Percentiles rank a stretch among this genome's conserved stretches.
Conservation (phyloP, 31 red algal genomes). For the Odonthalia washingtoniensis region DNA sequence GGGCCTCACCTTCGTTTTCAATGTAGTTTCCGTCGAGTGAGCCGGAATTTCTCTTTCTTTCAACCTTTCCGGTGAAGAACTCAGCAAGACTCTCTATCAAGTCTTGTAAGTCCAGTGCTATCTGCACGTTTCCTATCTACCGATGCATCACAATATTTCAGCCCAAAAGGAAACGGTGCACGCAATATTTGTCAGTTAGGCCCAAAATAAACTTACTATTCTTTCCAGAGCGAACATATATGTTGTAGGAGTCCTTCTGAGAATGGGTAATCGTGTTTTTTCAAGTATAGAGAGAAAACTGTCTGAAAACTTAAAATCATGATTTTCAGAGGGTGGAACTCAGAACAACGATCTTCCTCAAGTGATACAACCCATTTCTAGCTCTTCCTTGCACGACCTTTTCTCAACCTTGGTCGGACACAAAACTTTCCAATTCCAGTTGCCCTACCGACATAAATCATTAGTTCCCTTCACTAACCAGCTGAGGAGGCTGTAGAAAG, state of each 20-base stretch:
- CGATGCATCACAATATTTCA: not conserved
- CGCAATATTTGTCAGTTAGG: not conserved
- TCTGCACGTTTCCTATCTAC: not conserved
- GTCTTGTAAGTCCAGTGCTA: not conserved
- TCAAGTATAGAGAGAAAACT: not conserved
- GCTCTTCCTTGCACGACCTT: not conserved
- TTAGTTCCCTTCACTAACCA: not conserved
- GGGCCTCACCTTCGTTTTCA: not conserved
- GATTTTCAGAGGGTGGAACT: not conserved
- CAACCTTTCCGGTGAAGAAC: not conserved
- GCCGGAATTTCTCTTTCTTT: not conserved
- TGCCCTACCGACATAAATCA: not conserved
- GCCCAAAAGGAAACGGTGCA: not conserved
- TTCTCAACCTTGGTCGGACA: not conserved
- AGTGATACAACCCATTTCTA: not conserved
- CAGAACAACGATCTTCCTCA: not conserved
- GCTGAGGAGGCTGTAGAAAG: not conserved
- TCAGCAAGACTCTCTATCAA: not conserved
- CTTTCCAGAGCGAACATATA: not conserved
- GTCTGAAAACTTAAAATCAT: not conserved
- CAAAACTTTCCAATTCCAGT: not conserved
- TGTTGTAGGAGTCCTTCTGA: not conserved
- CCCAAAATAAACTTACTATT: not conserved
- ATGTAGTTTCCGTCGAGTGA: not conserved
- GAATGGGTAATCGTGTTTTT: not conserved